Evolutionary conservation across 169 alveolate species (phyloP), one percentile per base, ranked within the genome.

Genomic region (Condylostoma magnum): DNA sequence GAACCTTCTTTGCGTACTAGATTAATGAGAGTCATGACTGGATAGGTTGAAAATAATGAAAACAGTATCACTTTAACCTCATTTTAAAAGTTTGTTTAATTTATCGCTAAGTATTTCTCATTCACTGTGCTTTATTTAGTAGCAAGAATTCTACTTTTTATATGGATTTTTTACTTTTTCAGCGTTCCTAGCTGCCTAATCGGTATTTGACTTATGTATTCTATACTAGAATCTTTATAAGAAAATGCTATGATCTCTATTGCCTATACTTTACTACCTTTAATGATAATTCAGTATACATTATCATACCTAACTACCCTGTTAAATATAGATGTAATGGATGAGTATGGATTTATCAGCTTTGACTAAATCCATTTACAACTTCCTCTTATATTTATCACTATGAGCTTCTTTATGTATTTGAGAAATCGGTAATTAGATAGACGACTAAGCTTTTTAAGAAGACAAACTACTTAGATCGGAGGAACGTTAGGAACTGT

Each of bases 181-280:
- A 63, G 57, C 6, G 20, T 10, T 4, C 4, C 46, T 10, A 34
- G 58, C 0, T 15, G 38, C 12, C 31, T 10, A 0, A 2, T 63
- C 18, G 20, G 38, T 54, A 18, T 37, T 0, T 63, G 73, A 18
- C 44, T 63, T 2, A 43, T 63, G 25, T 63, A 63, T 6, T 63
- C 73, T 0, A 12, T 63, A 4, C 3, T 63, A 3, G 69, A 57
- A n/a, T n/a, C n/a, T 4, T 57, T 15, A 28, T 27, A 57, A 20
- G 10, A 28, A 3, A 30, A 33, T 5, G 18, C 53, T 8, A 33
- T 57, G 46, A 15, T 63, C 1, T 3, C 15, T 43, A 46, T 43
- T 1, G 3, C 58, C 0, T n/a, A n/a, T 1, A 27, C 4, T 44
- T 6, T 57, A 6, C n/a, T 63, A 4, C 6, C 33, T 41, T 57